A percentile compares a stretch with the other conserved stretches of the same genome.
phyloP scores from a whole-genome alignment of 768 basidiomycete genomes.

The Tulasnella calospora region DNA sequence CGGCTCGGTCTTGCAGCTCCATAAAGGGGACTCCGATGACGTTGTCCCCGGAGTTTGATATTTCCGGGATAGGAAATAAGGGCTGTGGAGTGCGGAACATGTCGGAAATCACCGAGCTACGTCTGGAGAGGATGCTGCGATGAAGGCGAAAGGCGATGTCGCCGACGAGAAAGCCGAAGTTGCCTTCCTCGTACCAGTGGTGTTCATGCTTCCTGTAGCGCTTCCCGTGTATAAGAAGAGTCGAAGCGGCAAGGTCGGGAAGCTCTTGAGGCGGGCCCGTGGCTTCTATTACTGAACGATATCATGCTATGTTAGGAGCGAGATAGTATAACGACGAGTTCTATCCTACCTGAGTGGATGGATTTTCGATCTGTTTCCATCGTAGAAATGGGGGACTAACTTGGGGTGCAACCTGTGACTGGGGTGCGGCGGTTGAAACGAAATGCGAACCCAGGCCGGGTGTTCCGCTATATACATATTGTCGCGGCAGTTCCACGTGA shows the following conservation, averaged over 20 bases:
- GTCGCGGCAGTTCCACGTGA: background rate
- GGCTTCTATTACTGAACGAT: background rate
- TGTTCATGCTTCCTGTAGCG: background rate
- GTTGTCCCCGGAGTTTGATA: background rate
- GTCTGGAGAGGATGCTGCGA: background rate
- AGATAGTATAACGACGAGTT: background rate
- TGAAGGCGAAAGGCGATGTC: background rate
- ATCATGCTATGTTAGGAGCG: background rate
- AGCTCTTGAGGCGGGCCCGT: background rate
- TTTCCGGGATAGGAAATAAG: background rate
- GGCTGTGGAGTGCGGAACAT: background rate
- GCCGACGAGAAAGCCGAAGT: conserved; percentile 1
- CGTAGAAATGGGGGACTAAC: background rate
- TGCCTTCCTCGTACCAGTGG: conserved; percentile 17
- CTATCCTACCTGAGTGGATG: background rate
- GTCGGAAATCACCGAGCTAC: background rate
- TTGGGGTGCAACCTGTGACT: background rate
- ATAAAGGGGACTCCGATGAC: background rate
- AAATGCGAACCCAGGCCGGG: background rate
- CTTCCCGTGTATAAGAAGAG: background rate
- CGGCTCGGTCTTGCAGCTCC: background rate
- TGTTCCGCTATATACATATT: too few relatives aligned
- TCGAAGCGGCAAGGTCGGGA: background rate
- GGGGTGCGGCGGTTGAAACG: background rate
- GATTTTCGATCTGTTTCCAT: background rate